A percentile compares a stretch with the other conserved stretches of the same genome.
Evolutionary conservation across 2,329 filamentous ascomycete genomes (phyloP).

Genomic region (Aspergillus intermedius): DNA sequence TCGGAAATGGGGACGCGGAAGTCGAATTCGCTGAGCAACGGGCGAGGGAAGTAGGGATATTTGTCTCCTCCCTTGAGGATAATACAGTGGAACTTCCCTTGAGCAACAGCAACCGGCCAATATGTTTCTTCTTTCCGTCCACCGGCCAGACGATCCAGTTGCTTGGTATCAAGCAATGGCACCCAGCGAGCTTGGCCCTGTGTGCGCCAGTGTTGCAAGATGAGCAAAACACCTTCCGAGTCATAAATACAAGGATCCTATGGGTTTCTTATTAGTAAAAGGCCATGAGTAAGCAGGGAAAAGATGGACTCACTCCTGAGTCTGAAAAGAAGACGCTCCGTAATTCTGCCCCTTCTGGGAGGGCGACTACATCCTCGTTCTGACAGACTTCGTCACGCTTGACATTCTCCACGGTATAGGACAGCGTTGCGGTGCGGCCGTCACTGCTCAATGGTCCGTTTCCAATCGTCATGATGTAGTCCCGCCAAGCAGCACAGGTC

Average conservation of each 20-base stretch:
- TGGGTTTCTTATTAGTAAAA: not conserved
- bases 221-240: conserved; percentile 78
- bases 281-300: not conserved
- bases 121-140: conserved; percentile 86
- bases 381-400: conserved; percentile 92
- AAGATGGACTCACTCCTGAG: conserved; percentile 58
- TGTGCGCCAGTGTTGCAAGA: conserved; percentile 83
- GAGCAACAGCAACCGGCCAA: conserved; percentile 90
- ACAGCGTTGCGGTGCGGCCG: conserved; percentile 63
- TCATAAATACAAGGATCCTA: conserved; percentile 96
- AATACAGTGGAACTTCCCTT: conserved; percentile 93
- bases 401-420: conserved; percentile 91
- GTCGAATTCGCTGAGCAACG: conserved; percentile 85
- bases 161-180: conserved; percentile 82
- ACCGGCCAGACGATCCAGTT: conserved; percentile 71
- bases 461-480: conserved; percentile 93
- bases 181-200: conserved; percentile 84
- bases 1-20: conserved; percentile 76
- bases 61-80: conserved; percentile 93
- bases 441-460: conserved; percentile 80
- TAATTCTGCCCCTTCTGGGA: conserved; percentile 66
- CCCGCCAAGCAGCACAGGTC: conserved; percentile 86
- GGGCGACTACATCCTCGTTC: conserved; percentile 82
- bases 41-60: conserved; percentile 87
- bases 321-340: conserved; percentile 89